Evolutionary conservation across 495 filamentous ascomycete species (phyloP).

Genomic region (Copromyces sp.): DNA sequence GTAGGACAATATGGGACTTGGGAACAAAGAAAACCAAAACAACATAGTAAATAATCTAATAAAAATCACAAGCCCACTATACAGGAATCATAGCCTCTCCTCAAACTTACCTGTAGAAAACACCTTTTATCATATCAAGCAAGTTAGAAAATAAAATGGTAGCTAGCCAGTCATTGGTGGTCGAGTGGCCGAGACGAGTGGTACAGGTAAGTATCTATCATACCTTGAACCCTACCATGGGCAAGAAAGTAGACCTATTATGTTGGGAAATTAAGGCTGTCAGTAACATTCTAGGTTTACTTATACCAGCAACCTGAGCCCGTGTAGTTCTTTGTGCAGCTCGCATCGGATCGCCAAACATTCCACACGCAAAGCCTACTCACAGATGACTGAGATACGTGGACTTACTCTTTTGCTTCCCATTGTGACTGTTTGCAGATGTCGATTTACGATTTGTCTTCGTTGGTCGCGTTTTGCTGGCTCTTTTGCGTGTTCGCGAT

Average conservation of each 20-base stretch:
- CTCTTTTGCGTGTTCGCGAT: neutral
- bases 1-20: too few relatives aligned
- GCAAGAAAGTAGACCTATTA: slow-evolving; percentile 42
- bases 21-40: too few relatives aligned
- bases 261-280: neutral
- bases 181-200: neutral
- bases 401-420: neutral
- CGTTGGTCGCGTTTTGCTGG: neutral
- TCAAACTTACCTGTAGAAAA: neutral
- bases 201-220: neutral
- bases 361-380: too few relatives aligned
- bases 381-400: neutral
- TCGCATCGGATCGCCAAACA: too few relatives aligned
- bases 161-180: too few relatives aligned
- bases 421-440: neutral
- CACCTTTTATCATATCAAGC: neutral
- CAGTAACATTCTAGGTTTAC: neutral
- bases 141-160: neutral
- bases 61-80: neutral
- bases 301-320: neutral
- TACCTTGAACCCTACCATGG: slow-evolving; percentile 47
- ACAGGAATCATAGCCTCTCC: neutral
- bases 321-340: neutral
- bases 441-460: neutral
- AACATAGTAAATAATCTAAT: too few relatives aligned